Base-by-base conservation (phyloP, 495 filamentous ascomycete genomes). In the Trichodelitschia bisporula region DNA sequence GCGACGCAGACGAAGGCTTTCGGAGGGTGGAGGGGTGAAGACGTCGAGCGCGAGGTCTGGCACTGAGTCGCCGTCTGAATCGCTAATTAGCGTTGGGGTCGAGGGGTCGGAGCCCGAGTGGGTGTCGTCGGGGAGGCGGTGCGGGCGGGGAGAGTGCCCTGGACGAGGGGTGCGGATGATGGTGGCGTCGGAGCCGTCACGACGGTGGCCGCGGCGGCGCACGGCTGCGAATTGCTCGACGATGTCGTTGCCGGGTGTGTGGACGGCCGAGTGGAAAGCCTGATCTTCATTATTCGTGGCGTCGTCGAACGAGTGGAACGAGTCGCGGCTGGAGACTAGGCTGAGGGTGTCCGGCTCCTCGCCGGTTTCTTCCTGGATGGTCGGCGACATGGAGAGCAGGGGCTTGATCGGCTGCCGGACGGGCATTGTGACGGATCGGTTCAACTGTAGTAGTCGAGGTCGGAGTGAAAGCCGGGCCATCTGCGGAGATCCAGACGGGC, bases 261-360 rank as follows among this genome's bases (percentile, higher is more conserved):
- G 58, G 8, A 45, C 43, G 2, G 50, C 49, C n/a, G n/a, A n/a
- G n/a, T n/a, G n/a, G n/a, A n/a, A n/a, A n/a, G n/a, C n/a, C n/a
- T n/a, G n/a, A n/a, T n/a, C n/a, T n/a, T n/a, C n/a, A n/a, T n/a
- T n/a, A n/a, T n/a, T n/a, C n/a, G n/a, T n/a, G n/a, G n/a, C n/a
- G n/a, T 59, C 57, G 28, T 59, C 57, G 40, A 66, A 61, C 2
- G 73, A 77, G 36, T 68, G 60, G 31, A 67, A 64, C 3, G 65
- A 68, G 18, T 68, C 64, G 8, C 57, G 53, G 35, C 61, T 72
- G 28, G 68, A 69, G 26, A 70, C 50, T 4, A 58, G 40, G 28
- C 46, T 50, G n/a, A 48, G 39, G 3, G 41, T 30, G 16, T 58
- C 55, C 28, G 45, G n/a, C n/a, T n/a, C n/a, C n/a, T n/a, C n/a